Base-by-base conservation (phyloP, 1,284 basidiomycete species). In the Sporisorium scitamineum region DNA sequence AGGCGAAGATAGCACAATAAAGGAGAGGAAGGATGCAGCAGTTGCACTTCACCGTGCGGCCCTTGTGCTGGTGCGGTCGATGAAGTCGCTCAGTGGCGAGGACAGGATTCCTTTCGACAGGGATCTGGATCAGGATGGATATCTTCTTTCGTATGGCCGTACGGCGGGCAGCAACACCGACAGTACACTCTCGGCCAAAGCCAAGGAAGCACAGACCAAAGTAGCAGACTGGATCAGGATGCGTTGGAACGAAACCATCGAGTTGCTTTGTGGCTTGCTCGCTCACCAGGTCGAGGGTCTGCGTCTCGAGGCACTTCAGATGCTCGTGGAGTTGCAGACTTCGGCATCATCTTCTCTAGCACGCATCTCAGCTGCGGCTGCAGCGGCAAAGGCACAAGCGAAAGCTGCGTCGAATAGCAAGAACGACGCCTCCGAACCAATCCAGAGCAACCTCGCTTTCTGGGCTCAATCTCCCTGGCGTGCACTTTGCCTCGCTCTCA, bases 201-300 rank as follows among this genome's bases (percentile, higher is more conserved):
- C 52, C 5, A 59, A 34, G 34, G 75, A 78, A 47, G 72, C 80
- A 2, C 51, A 69, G 22, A 54, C 47, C 24, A 60, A 63, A 41
- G 81, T 84, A 20, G 53, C 65, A 20, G 62, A 70, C 16, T 84
- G 83, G 83, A 66, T 84, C 52, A 62, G 66, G 59, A 61, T 78
- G 58, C 72, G 80, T 34, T 84, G 79, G 79, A 83, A 84, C 55
- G 70, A 80, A 20, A 61, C 68, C 3, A 58, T 84, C 10, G 58
- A 77, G 32, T 53, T 80, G 13, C 65, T 81, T n/a, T 80, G 76
- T 42, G 58, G 61, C 3, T 52, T 81, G 27, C 68, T 80, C 14
- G 68, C 52, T 8, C 73, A 79, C 45, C 44, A 51, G 0, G 61
- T 73, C 20, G 67, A 76, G 22, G 70, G 69, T 13, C 26, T 79